phyloP scores from a whole-genome alignment of 331 rosid genomes.

The Malus hybrid region DNA sequence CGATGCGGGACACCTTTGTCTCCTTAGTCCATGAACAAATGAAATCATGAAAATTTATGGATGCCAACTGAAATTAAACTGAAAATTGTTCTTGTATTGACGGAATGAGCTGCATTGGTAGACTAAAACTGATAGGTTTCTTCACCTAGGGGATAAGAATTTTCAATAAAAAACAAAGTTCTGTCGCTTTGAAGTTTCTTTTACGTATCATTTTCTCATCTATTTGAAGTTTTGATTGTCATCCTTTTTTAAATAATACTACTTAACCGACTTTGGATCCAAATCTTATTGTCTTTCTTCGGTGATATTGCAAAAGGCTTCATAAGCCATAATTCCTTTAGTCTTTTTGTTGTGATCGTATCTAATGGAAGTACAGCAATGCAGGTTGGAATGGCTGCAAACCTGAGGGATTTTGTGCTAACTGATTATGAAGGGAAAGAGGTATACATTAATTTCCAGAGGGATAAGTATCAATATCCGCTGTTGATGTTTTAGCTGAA shows the following conservation, averaged over 20 bases:
- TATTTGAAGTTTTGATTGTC: background rate
- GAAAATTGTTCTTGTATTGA: background rate
- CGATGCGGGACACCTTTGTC: background rate
- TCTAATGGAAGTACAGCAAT: conserved; percentile 11
- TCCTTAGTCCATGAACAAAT: background rate
- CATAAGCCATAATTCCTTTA: background rate
- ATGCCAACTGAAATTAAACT: background rate
- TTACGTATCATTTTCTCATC: background rate
- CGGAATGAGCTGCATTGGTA: background rate
- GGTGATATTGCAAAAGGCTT: background rate
- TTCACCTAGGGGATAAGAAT: background rate
- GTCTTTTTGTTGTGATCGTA: background rate
- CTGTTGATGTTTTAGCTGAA: background rate
- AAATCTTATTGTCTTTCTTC: background rate
- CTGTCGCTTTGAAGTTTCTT: background rate
- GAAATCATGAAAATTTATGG: background rate
- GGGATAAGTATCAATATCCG: background rate
- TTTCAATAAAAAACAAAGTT: background rate
- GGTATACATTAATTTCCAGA: conserved; percentile 33
- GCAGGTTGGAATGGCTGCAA: conserved; percentile 96
- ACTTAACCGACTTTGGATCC: background rate
- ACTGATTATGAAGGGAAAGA: conserved; percentile 69
- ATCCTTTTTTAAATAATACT: background rate
- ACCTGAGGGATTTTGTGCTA: conserved; percentile 67
- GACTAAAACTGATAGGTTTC: background rate